Conservation (phyloP, 1,284 basidiomycete species). For the Taiwanofungus camphoratus region DNA sequence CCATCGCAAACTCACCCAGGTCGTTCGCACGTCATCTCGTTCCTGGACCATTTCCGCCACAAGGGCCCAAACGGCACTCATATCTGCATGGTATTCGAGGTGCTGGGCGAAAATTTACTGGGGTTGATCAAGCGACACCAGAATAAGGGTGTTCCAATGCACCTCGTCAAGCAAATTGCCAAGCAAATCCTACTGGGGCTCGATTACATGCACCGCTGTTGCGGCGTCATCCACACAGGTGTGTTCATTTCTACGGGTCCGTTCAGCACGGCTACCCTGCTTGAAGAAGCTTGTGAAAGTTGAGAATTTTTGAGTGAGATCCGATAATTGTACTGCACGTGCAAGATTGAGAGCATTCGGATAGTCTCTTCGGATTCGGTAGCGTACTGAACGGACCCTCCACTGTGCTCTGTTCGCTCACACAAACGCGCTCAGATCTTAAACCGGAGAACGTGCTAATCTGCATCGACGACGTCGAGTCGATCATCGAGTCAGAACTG, state of each 20-base stretch:
- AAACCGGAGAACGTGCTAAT: constrained; percentile 99
- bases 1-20: constrained; percentile 69
- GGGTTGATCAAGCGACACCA: constrained; percentile 96
- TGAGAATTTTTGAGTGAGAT: too few species aligned
- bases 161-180: constrained; percentile 92
- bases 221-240: constrained; percentile 91
- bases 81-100: constrained; percentile 99
- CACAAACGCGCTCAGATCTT: constrained; percentile 67
- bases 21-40: constrained; percentile 85
- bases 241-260: constrained; percentile 15
- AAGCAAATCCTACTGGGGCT: constrained; percentile 94
- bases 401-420: too few species aligned
- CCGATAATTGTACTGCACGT: too few species aligned
- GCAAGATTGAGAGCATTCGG: too few species aligned
- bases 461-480: constrained; percentile 95
- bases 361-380: too few species aligned
- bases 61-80: constrained; percentile 95
- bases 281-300: too few species aligned
- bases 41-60: constrained; percentile 96
- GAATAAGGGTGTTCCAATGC: constrained; percentile 92
- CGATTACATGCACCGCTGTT: constrained; percentile 97
- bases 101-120: constrained; percentile 96
- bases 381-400: too few species aligned
- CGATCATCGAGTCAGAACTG: constrained; percentile 86
- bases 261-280: too few species aligned